Evolutionary conservation across 1,139 yeast species (phyloP).

Genomic region (Scheffersomyces insectosa): DNA sequence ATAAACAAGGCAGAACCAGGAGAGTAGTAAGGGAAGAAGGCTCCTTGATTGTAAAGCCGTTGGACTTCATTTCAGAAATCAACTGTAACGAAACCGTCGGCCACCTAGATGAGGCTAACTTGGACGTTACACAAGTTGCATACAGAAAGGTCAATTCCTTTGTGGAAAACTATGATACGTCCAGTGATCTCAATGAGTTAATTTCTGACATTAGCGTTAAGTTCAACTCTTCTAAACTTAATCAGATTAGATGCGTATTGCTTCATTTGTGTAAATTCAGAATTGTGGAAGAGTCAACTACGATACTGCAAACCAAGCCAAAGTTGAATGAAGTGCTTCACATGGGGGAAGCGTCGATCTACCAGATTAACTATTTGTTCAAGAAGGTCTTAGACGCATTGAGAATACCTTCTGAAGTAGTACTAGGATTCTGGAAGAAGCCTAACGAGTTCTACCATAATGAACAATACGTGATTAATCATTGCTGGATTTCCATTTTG

Average conservation of each 20-base stretch:
- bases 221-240: slow-evolving; percentile 34
- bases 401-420: slow-evolving; percentile 71
- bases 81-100: slow-evolving; percentile 43
- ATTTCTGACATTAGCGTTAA: slow-evolving; percentile 48
- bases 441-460: slow-evolving; percentile 61
- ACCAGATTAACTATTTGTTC: slow-evolving; percentile 76
- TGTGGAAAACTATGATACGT: slow-evolving; percentile 28
- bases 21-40: slow-evolving; percentile 70
- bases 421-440: slow-evolving; percentile 80
- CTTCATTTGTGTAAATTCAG: slow-evolving; percentile 42
- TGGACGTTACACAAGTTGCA: slow-evolving; percentile 18
- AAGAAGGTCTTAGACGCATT: slow-evolving; percentile 71
- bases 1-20: slow-evolving; percentile 67
- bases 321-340: slow-evolving; percentile 37
- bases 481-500: slow-evolving; percentile 83
- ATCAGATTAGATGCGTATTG: slow-evolving; percentile 41
- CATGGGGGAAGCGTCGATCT: slow-evolving; percentile 55
- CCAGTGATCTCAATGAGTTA: slow-evolving; percentile 42
- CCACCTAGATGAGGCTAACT: slow-evolving; percentile 17
- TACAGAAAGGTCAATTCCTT: slow-evolving; percentile 33
- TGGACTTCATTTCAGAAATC: slow-evolving; percentile 56
- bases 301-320: slow-evolving; percentile 44
- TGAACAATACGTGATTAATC: slow-evolving; percentile 66
- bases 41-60: slow-evolving; percentile 67
- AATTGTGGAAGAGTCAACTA: slow-evolving; percentile 38